Percentiles rank a stretch among this genome's conserved stretches.
Conservation (phyloP, 2,329 filamentous ascomycete species). For the Fusarium sp. region DNA sequence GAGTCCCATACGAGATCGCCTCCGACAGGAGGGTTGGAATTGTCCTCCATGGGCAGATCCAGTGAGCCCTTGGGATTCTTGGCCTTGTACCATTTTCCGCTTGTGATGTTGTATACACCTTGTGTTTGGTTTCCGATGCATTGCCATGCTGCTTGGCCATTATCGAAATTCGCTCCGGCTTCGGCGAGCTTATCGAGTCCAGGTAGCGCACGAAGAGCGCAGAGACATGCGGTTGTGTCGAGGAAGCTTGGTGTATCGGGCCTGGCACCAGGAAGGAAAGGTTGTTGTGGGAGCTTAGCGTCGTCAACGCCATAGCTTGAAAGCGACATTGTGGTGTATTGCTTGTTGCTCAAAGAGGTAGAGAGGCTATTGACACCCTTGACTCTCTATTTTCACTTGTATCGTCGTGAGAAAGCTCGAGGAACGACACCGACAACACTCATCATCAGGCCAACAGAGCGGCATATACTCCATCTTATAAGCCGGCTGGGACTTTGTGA, state of each 20-base stretch:
- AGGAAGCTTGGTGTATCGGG: constrained; percentile 51
- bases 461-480: constrained; percentile 18
- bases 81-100: constrained; percentile 55
- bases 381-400: neutral
- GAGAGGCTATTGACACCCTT: neutral
- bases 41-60: constrained; percentile 47
- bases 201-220: constrained; percentile 45
- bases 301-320: constrained; percentile 24
- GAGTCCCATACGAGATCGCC: constrained; percentile 44
- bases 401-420: neutral
- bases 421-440: neutral
- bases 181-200: constrained; percentile 8
- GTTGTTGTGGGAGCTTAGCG: constrained; percentile 48
- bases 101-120: constrained; percentile 47
- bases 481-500: neutral
- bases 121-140: constrained; percentile 57
- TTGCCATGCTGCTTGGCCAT: constrained; percentile 49
- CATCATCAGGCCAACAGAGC: neutral
- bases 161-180: neutral
- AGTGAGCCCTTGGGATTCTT: constrained; percentile 36
- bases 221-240: constrained; percentile 52
- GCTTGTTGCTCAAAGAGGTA: neutral
- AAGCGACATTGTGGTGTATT: constrained; percentile 27
- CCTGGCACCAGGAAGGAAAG: constrained; percentile 47
- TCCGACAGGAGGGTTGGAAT: constrained; percentile 48